Conservation (phyloP, 257 asterid species). For the Primulina eburnea region DNA sequence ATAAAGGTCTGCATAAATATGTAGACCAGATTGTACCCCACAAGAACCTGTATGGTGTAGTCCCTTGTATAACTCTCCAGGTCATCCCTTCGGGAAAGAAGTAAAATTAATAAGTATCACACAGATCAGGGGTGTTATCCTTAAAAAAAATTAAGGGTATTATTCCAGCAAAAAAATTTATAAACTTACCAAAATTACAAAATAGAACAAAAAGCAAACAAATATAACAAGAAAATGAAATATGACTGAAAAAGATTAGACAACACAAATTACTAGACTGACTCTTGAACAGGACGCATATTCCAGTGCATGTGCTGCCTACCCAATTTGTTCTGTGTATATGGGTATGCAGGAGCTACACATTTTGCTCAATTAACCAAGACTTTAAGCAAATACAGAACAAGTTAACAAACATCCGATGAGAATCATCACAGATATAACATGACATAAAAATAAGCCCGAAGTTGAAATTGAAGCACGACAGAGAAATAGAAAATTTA, state of each 20-base stretch:
- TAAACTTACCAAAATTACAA: background rate
- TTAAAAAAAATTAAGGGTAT: conserved; percentile 3
- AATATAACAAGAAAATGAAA: background rate
- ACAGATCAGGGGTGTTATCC: background rate
- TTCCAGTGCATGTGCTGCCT: background rate
- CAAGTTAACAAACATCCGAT: background rate
- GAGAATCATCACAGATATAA: too few species aligned
- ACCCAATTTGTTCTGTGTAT: too few species aligned
- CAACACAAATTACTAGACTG: background rate
- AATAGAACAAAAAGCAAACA: background rate
- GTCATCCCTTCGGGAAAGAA: conserved; percentile 52
- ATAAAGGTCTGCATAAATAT: conserved; percentile 97
- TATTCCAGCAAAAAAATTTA: background rate
- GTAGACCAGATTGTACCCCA: conserved; percentile 87
- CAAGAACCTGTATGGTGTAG: conserved; percentile 83
- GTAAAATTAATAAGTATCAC: conserved; percentile 2
- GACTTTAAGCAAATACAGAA: background rate
- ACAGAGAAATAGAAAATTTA: background rate
- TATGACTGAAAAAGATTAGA: background rate
- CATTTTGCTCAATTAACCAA: background rate
- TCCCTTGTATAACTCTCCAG: conserved; percentile 93
- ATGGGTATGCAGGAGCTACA: background rate
- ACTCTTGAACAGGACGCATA: background rate
- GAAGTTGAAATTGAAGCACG: background rate
- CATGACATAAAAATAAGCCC: background rate